These are phyloP conservation scores for Acanthamoeba triangularis DNA, from an alignment of 208 protist genomes.

Conservation along the genomic window DNA sequence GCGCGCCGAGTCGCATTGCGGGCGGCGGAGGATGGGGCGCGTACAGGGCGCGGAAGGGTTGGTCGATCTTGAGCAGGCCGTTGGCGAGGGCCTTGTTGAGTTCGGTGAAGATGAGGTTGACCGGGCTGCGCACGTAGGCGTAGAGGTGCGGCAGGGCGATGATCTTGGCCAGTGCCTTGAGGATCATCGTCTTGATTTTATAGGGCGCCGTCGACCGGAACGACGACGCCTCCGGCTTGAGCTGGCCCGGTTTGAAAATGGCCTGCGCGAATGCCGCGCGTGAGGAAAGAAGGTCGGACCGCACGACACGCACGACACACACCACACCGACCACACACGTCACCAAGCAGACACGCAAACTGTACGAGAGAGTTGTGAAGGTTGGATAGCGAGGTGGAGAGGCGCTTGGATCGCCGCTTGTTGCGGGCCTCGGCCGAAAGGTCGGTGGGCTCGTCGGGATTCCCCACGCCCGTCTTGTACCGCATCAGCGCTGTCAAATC, in stretches of 20 bases:
- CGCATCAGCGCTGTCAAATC: constrained; percentile 68
- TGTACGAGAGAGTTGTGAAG: constrained; percentile 72
- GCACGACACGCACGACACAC: not conserved
- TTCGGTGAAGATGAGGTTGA: constrained; percentile 72
- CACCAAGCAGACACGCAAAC: not conserved
- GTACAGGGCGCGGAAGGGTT: constrained; percentile 47
- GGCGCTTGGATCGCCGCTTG: constrained; percentile 65
- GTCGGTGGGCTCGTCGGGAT: constrained; percentile 64
- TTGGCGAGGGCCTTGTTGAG: constrained; percentile 49
- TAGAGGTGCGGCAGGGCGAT: constrained; percentile 36
- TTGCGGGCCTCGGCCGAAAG: constrained; percentile 58
- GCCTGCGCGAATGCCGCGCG: not conserved
- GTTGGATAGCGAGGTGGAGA: constrained; percentile 54
- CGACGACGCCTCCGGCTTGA: constrained; percentile 46
- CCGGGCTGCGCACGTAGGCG: constrained; percentile 59
- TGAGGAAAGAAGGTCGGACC: not conserved
- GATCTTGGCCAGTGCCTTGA: constrained; percentile 53
- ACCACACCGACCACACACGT: not conserved
- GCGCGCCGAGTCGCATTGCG: not conserved
- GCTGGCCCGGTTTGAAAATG: constrained; percentile 55
- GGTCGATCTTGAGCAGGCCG: constrained; percentile 42
- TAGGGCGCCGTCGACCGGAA: constrained; percentile 27
- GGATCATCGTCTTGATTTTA: constrained; percentile 54
- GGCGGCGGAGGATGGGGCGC: not conserved
- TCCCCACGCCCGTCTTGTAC: constrained; percentile 68